phyloP scores from a whole-genome alignment of 2,329 filamentous ascomycete genomes.

The Aspergillus novoparasiticus region DNA sequence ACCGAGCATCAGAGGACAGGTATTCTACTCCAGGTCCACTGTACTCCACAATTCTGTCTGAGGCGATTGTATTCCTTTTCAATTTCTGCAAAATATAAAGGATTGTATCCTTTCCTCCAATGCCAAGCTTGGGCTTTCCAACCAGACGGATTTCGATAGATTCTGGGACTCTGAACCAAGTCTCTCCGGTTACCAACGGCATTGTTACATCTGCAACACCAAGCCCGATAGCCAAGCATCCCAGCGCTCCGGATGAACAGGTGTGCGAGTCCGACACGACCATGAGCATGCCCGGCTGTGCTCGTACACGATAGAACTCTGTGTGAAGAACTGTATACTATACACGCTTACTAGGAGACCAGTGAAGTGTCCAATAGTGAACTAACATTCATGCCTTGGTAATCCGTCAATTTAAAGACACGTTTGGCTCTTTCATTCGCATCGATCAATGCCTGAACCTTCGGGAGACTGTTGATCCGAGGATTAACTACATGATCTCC shows the following conservation, averaged over 20 bases:
- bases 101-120: slow-evolving; percentile 52
- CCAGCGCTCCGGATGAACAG: slow-evolving; percentile 47
- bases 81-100: slow-evolving; percentile 47
- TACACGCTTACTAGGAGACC: not conserved
- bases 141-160: slow-evolving; percentile 44
- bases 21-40: slow-evolving; percentile 44
- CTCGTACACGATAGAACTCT: slow-evolving; percentile 49
- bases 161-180: slow-evolving; percentile 52
- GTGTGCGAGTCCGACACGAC: slow-evolving; percentile 53
- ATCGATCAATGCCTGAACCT: slow-evolving; percentile 41
- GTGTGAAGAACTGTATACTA: slow-evolving; percentile 51
- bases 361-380: not conserved
- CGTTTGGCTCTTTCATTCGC: slow-evolving; percentile 39
- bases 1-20: slow-evolving; percentile 48
- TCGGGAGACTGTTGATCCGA: slow-evolving; percentile 39
- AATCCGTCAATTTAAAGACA: slow-evolving; percentile 50
- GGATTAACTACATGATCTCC: slow-evolving; percentile 55
- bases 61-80: slow-evolving; percentile 51
- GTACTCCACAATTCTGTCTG: slow-evolving; percentile 50
- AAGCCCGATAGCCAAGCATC: slow-evolving; percentile 48
- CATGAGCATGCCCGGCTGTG: slow-evolving; percentile 48
- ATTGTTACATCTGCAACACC: slow-evolving; percentile 51
- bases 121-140: slow-evolving; percentile 37
- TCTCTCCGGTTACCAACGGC: slow-evolving; percentile 50
- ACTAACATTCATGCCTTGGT: slow-evolving; percentile 41